Conservation (phyloP, 306 rosid genomes). For the Prunus davidiana region DNA sequence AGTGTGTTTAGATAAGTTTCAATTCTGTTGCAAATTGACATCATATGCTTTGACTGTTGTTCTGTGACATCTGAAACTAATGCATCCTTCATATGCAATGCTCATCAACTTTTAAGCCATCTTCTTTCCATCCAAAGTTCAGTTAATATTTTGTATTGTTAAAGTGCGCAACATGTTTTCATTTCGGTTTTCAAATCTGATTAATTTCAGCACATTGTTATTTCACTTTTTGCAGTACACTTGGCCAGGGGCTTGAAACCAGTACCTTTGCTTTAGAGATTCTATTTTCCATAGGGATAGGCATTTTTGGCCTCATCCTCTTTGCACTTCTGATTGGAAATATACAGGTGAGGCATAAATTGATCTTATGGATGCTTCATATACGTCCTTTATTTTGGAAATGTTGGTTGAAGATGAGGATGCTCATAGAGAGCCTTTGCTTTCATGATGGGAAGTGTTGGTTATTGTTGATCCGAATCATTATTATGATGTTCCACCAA, state of each 20-base stretch:
- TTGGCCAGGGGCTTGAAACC: constrained; percentile 90
- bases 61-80: background rate
- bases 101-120: background rate
- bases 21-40: no score
- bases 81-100: background rate
- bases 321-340: constrained; percentile 89
- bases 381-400: background rate
- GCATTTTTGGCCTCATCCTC: constrained; percentile 67
- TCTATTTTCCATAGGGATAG: constrained; percentile 71
- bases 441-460: background rate
- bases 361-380: background rate
- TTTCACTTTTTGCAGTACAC: constrained; percentile 64
- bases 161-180: background rate
- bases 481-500: background rate
- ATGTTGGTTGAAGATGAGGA: background rate
- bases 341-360: constrained; percentile 59
- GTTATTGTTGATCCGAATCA: background rate
- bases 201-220: constrained; percentile 7
- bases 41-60: no score
- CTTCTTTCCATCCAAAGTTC: background rate
- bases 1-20: no score
- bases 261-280: constrained; percentile 74
- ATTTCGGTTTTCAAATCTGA: background rate
- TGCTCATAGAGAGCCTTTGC: background rate
- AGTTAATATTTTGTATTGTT: background rate